Conservation (phyloP, 2,329 filamentous ascomycete genomes). For the Diaporthe vaccinii region DNA sequence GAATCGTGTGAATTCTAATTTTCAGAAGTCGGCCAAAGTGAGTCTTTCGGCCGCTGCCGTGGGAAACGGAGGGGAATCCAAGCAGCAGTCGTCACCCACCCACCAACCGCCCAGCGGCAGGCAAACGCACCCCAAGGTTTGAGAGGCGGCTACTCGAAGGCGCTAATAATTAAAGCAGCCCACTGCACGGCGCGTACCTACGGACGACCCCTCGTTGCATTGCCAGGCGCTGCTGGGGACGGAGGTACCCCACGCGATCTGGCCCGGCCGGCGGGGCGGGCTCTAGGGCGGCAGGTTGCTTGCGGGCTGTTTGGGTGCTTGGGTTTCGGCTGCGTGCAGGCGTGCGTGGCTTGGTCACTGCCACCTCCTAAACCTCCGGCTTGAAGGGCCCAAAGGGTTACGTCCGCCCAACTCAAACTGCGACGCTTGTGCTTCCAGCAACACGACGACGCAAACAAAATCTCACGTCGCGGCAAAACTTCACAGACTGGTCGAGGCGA, state of each 20-base stretch:
- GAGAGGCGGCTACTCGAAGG: neutral
- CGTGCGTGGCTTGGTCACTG: constrained; percentile 40
- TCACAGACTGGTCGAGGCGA: neutral
- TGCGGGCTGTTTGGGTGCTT: neutral
- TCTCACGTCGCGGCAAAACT: neutral
- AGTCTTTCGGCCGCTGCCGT: neutral
- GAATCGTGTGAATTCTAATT: neutral
- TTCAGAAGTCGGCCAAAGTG: neutral
- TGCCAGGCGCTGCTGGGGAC: constrained; percentile 1
- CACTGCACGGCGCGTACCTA: constrained; percentile 8
- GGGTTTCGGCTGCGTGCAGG: constrained; percentile 16
- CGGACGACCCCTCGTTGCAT: constrained; percentile 13
- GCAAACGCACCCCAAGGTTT: neutral
- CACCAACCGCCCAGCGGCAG: constrained; percentile 18
- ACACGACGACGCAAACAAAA: constrained; percentile 13
- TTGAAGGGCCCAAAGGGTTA: constrained; percentile 24
- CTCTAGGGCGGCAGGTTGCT: neutral
- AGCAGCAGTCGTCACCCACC: constrained; percentile 27
- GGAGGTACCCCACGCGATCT: constrained; percentile 31
- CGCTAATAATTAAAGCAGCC: constrained; percentile 1
- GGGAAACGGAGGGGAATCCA: neutral
- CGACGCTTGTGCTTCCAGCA: constrained; percentile 2
- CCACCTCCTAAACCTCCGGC: constrained; percentile 43
- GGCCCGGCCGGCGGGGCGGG: constrained; percentile 25
- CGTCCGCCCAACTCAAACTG: constrained; percentile 15